Percentiles rank a stretch among this genome's conserved stretches.
Evolutionary conservation across 1,284 basidiomycete genomes (phyloP).

Genomic region (Thecaphora thlaspeos): DNA sequence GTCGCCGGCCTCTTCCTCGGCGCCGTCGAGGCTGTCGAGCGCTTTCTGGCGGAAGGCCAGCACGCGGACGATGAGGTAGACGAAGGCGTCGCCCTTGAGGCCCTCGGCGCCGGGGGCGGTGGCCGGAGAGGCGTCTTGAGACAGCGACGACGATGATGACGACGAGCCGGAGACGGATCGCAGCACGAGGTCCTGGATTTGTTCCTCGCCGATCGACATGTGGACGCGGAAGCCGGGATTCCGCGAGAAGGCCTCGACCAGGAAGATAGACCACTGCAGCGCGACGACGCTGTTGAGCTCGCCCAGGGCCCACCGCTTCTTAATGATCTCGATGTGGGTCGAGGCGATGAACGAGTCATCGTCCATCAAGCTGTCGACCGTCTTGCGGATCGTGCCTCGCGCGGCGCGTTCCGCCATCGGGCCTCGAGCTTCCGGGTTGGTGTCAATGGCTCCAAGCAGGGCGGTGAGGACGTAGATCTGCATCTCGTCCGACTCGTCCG

Average conservation of each 20-base stretch:
- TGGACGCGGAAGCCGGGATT: slow-evolving; percentile 41
- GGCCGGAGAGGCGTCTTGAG: no score
- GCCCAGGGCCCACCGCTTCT: slow-evolving; percentile 67
- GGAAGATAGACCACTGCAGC: slow-evolving; percentile 79
- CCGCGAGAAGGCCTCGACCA: slow-evolving; percentile 43
- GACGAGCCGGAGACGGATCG: slow-evolving; percentile 35
- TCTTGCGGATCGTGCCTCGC: slow-evolving; percentile 22
- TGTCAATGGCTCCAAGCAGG: slow-evolving; percentile 69
- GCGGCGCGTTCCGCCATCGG: slow-evolving; percentile 36
- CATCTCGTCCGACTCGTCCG: slow-evolving; percentile 57
- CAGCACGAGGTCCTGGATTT: slow-evolving; percentile 38
- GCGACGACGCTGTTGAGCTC: slow-evolving; percentile 73
- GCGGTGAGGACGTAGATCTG: slow-evolving; percentile 72
- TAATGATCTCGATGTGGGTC: slow-evolving; percentile 47
- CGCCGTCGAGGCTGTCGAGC: slow-evolving; percentile 62
- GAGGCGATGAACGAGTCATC: slow-evolving; percentile 53
- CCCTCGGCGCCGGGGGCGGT: slow-evolving; percentile 65
- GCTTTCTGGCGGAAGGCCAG: slow-evolving; percentile 56
- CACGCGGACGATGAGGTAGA: slow-evolving; percentile 65
- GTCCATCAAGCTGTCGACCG: slow-evolving; percentile 32
- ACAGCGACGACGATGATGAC: no score
- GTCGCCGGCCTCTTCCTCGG: slow-evolving; percentile 59
- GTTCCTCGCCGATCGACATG: slow-evolving; percentile 41
- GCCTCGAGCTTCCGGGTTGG: slow-evolving; percentile 61
- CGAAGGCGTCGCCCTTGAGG: slow-evolving; percentile 78